Percentiles rank a stretch among this genome's conserved stretches.
phyloP scores from a whole-genome alignment of 169 alveolate genomes.

The Eimeria praecox region DNA sequence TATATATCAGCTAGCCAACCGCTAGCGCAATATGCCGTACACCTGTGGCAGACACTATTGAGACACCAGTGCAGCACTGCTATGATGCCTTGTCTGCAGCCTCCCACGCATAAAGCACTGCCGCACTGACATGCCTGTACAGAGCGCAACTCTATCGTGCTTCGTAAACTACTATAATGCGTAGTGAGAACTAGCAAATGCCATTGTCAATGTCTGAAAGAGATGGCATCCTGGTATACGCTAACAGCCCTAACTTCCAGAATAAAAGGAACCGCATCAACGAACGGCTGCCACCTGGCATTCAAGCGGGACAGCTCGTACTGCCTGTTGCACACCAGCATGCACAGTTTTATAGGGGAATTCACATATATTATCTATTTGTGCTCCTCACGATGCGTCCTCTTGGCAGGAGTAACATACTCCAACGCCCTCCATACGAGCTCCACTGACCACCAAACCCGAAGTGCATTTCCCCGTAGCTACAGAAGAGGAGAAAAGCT shows the following conservation, averaged over 20 bases:
- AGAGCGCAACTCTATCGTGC: no score
- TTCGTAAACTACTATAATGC: no score
- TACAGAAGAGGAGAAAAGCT: neutral
- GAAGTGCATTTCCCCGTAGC: neutral
- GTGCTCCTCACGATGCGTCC: neutral
- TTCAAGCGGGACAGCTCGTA: neutral
- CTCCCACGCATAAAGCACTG: neutral
- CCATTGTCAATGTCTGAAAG: no score
- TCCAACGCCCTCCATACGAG: neutral
- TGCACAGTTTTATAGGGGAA: neutral
- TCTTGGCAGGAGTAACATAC: neutral
- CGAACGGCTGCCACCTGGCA: neutral
- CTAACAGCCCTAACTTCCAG: no score
- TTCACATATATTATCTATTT: neutral
- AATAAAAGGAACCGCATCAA: neutral
- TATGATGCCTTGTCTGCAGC: neutral
- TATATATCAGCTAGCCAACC: neutral
- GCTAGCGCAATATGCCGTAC: neutral
- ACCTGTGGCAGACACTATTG: neutral
- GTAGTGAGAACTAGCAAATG: no score
- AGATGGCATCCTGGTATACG: no score
- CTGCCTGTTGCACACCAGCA: no score
- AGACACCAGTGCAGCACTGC: neutral
- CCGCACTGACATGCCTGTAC: no score
- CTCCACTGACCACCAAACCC: neutral